These are phyloP conservation scores for Debaryomyces hansenii DNA, from an alignment of 805 yeast species.

Conservation along the genomic window DNA sequence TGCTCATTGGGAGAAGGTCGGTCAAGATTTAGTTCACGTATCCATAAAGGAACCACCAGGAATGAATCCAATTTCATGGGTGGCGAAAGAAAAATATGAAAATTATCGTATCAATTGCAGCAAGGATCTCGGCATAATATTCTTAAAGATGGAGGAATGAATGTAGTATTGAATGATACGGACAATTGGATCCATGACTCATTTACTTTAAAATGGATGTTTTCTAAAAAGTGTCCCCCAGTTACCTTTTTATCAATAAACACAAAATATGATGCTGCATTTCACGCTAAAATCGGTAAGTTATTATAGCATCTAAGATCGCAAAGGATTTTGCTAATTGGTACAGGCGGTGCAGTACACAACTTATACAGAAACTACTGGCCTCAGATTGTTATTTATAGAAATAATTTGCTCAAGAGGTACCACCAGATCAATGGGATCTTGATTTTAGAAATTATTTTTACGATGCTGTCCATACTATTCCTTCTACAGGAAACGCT, in stretches of 20 bases:
- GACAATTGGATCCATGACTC: constrained; percentile 3
- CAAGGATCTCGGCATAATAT: constrained; percentile 1
- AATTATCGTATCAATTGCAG: constrained; percentile 1
- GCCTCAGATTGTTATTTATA: constrained; percentile 1
- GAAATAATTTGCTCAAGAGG: constrained; percentile 2
- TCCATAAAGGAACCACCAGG: constrained; percentile 4
- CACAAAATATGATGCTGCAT: constrained; percentile 1
- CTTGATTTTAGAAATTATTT: constrained; percentile 2
- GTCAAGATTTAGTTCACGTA: constrained; percentile 1
- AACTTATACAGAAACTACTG: constrained; percentile 1
- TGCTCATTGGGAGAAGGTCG: constrained; percentile 2
- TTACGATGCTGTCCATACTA: constrained; percentile 2
- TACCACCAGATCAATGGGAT: constrained; percentile 2
- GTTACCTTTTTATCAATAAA: constrained; percentile 1
- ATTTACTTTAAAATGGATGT: constrained; percentile 3
- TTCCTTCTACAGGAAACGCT: not conserved
- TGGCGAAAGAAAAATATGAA: constrained; percentile 3
- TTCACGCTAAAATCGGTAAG: constrained; percentile 1
- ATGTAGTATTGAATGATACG: constrained; percentile 1
- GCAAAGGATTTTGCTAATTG: constrained; percentile 1
- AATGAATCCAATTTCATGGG: constrained; percentile 4
- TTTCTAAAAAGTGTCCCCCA: constrained; percentile 2
- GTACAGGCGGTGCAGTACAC: constrained; percentile 4
- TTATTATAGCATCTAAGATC: constrained; percentile 1
- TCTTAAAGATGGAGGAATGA: constrained; percentile 1